Conservation (phyloP, 495 filamentous ascomycete genomes). For the Aspergillus mulundensis region DNA sequence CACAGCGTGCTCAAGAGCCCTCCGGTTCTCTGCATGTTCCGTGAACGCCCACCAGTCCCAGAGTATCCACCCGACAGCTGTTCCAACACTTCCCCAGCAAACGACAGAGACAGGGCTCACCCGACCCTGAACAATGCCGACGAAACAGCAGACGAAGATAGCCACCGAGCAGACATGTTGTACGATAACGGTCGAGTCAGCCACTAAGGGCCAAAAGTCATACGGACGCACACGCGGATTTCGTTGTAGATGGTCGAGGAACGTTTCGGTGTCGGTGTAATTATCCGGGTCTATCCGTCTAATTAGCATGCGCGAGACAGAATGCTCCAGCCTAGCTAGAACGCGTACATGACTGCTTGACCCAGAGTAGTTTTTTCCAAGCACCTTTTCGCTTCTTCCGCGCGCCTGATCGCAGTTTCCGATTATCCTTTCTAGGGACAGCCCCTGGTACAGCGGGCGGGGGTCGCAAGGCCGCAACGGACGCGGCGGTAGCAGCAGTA, state of each 20-base stretch:
- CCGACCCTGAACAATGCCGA: conserved; percentile 79
- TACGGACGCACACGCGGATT: conserved; percentile 94
- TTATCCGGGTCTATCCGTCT: conserved; percentile 78
- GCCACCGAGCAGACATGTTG: conserved; percentile 93
- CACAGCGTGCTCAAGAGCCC: conserved; percentile 29
- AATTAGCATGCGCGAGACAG: not conserved
- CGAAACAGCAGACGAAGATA: conserved; percentile 92
- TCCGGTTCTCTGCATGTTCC: conserved; percentile 48
- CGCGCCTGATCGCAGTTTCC: conserved; percentile 50
- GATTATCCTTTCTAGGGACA: conserved; percentile 31
- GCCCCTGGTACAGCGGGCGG: conserved; percentile 30
- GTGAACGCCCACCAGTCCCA: conserved; percentile 84
- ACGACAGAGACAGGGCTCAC: conserved; percentile 85
- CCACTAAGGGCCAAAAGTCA: conserved; percentile 95
- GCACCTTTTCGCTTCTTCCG: conserved; percentile 61
- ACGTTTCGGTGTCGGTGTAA: conserved; percentile 93
- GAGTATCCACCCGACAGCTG: conserved; percentile 81
- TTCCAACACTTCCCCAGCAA: conserved; percentile 74
- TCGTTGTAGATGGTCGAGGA: conserved; percentile 91
- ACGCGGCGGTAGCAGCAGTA: conserved; percentile 27
- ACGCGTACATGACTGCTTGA: conserved; percentile 82
- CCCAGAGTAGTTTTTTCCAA: conserved; percentile 97
- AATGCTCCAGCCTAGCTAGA: not conserved
- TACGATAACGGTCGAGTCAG: conserved; percentile 93
- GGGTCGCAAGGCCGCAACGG: conserved; percentile 36